Base-by-base conservation (phyloP, 805 yeast species). In the Wickerhamiella cacticola region DNA sequence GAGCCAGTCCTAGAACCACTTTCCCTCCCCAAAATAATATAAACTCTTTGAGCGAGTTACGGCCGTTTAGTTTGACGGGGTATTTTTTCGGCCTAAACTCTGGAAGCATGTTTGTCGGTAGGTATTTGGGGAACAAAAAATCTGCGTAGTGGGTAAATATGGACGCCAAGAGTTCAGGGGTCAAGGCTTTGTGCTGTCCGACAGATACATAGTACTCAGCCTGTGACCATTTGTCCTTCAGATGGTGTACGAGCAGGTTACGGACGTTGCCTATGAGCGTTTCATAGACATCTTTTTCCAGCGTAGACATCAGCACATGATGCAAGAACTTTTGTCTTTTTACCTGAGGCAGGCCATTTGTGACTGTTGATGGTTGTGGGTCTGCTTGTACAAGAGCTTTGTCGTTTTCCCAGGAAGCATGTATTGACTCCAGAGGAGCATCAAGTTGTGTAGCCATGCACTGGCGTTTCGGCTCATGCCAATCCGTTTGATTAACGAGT, bases 11-110 rank as follows among this genome's bases (percentile, higher is more conserved):
- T 2, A 43, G 3, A 10, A 29, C 19, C 12, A 39, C 41, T 3
- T 21, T 21, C n/a, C n/a, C n/a, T 2, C 47, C 47, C 52, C 52
- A 49, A n/a, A 42, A 23, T 8, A 38, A 23, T 5, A 48, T 23
- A 21, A 48, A 48, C 9, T 15, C 29, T 10, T 28, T 34, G 15
- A 39, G 19, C 19, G 24, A 39, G 19, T 13, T 23, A 6, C 9
- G 13, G 3, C 15, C 12, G 3, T 5, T 23, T 4, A 12, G 15
- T 22, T 8, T 39, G 2, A 10, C 13, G 21, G 42, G 29, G 21
- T 19, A 39, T 12, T 5, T 9, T 3, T 19, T 10, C 8, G 13
- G 13, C 21, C 8, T 15, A 3, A 39, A 26, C 15, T 16, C 23
- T 4, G 5, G 18, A 7, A 12, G 22, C 3, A 16, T 4, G 15